A percentile compares a stretch with the other conserved stretches of the same genome.
Conservation (phyloP, 2,329 filamentous ascomycete species). For the Thermoascus crustaceus region DNA sequence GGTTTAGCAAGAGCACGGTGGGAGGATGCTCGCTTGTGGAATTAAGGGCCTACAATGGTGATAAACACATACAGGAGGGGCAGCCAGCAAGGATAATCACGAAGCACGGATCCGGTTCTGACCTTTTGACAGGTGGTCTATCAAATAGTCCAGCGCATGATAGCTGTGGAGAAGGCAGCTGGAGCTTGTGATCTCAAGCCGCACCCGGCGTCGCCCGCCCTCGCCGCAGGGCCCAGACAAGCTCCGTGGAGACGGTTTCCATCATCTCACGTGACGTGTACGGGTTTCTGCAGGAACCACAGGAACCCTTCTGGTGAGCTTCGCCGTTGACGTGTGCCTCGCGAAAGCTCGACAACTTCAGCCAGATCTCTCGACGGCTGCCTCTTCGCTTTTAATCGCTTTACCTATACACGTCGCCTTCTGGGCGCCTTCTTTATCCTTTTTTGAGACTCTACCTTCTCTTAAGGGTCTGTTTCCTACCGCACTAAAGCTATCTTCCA, state of each 20-base stretch:
- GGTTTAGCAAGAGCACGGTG: too few relatives aligned
- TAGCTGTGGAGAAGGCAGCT: not conserved
- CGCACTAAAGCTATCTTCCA: too few relatives aligned
- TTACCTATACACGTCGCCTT: conserved; percentile 14
- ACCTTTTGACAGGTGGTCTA: conserved; percentile 7
- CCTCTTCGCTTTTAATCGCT: conserved; percentile 17
- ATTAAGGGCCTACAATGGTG: too few relatives aligned
- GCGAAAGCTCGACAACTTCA: conserved; percentile 5
- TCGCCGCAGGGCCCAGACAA: too few relatives aligned
- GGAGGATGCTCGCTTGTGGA: too few relatives aligned
- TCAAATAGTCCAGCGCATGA: conserved; percentile 3
- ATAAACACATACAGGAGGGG: too few relatives aligned
- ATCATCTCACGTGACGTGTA: conserved; percentile 16
- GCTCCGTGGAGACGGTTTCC: not conserved
- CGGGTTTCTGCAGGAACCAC: conserved; percentile 20
- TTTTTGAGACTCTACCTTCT: too few relatives aligned
- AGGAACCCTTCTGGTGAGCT: conserved; percentile 20
- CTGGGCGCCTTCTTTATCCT: not conserved
- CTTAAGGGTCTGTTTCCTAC: conserved; percentile 11
- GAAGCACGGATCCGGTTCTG: too few relatives aligned
- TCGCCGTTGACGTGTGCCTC: conserved; percentile 27
- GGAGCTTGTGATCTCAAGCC: conserved; percentile 6
- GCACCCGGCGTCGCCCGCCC: too few relatives aligned
- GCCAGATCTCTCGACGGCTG: conserved; percentile 13
- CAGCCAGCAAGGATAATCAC: too few relatives aligned